Evolutionary conservation across 192 early-diverging fungal species (phyloP).

Genomic region (Rhizoclosmatium sp.): DNA sequence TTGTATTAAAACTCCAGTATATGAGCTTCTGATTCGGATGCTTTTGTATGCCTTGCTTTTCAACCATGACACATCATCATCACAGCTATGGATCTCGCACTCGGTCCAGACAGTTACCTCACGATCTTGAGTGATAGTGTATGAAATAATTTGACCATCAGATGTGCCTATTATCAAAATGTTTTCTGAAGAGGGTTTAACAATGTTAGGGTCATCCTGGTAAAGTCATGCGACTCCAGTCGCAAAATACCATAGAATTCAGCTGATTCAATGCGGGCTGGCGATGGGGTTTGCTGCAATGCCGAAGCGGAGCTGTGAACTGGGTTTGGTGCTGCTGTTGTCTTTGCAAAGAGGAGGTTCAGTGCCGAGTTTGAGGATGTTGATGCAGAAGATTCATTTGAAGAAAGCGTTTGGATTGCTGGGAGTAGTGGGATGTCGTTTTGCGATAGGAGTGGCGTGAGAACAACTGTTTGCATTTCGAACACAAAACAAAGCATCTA

Average conservation of each 20-base stretch:
- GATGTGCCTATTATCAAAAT: constrained; percentile 80
- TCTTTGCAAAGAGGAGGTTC: neutral
- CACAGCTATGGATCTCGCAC: constrained; percentile 19
- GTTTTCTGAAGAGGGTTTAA: constrained; percentile 58
- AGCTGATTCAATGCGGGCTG: constrained; percentile 7
- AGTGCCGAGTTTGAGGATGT: neutral
- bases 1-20: neutral
- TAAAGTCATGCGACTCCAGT: neutral
- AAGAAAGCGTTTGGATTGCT: neutral
- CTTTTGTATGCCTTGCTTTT: neutral
- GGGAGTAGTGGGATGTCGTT: neutral
- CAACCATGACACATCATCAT: constrained; percentile 11
- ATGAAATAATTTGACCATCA: constrained; percentile 76
- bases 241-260: constrained; percentile 15
- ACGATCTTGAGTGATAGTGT: constrained; percentile 58
- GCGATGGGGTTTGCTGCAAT: constrained; percentile 1
- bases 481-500: too few species aligned
- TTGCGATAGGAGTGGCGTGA: neutral
- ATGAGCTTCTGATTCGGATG: neutral
- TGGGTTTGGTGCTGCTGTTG: neutral
- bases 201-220: neutral
- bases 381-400: neutral
- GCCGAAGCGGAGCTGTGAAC: neutral
- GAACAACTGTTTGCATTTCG: neutral
- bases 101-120: constrained; percentile 7